Evolutionary conservation across 2,329 filamentous ascomycete species (phyloP).

Genomic region (Eutypella sp.): DNA sequence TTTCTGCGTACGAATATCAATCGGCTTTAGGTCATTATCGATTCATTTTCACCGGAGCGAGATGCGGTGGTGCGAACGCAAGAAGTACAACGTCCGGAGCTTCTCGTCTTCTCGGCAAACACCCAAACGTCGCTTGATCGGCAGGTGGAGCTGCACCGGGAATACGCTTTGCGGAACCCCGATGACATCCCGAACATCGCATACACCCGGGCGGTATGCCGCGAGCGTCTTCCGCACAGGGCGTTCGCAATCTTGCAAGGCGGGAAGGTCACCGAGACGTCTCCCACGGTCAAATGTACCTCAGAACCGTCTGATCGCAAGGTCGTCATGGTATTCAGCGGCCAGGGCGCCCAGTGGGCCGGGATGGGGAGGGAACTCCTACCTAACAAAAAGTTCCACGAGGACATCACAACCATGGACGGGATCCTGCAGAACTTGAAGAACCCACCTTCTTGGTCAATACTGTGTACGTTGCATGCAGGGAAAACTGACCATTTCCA

Average conservation of each 20-base stretch:
- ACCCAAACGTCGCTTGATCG: constrained; percentile 11
- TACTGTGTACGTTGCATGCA: constrained; percentile 12
- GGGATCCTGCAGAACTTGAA: constrained; percentile 5
- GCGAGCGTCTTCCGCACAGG: constrained; percentile 23
- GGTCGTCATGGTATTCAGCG: constrained; percentile 24
- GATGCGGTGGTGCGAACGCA: background rate
- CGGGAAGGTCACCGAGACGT: constrained; percentile 8
- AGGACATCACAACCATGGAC: constrained; percentile 13
- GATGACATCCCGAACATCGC: constrained; percentile 16
- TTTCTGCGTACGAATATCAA: too few species aligned
- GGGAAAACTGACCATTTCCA: background rate
- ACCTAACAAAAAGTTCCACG: constrained; percentile 10
- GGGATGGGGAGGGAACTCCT: constrained; percentile 19
- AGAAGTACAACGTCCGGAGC: constrained; percentile 5
- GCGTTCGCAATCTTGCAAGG: constrained; percentile 17
- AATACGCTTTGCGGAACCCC: constrained; percentile 15
- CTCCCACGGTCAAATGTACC: constrained; percentile 3
- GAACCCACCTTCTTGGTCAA: constrained; percentile 9
- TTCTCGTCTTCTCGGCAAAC: constrained; percentile 19
- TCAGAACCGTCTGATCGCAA: constrained; percentile 9
- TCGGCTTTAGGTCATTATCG: constrained; percentile 17
- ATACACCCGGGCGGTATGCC: constrained; percentile 25
- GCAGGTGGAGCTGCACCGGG: constrained; percentile 12
- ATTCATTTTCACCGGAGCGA: constrained; percentile 8
- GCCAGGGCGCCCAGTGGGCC: constrained; percentile 28